Conservation (phyloP, 441 rosid species). For the Adansonia madagascariensis region DNA sequence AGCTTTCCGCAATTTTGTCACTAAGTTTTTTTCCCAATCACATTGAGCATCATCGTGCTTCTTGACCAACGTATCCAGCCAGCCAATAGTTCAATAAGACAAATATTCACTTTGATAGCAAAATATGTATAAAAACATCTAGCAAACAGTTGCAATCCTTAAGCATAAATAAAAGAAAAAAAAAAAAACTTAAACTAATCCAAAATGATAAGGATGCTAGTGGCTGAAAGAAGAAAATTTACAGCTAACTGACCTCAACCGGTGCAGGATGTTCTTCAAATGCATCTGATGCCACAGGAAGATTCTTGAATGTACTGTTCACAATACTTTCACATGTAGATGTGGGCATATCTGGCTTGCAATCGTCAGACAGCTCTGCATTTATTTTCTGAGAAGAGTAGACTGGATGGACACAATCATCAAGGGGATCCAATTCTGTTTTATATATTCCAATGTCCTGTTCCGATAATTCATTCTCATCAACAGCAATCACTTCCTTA, state of each 20-base stretch:
- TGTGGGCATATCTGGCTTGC: conserved; percentile 37
- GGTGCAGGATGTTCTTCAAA: conserved; percentile 40
- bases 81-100: neutral
- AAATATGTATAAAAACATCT: neutral
- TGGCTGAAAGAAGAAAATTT: conserved; percentile 2
- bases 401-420: conserved; percentile 33
- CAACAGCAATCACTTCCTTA: conserved; percentile 33
- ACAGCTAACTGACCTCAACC: conserved; percentile 58
- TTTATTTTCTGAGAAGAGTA: conserved; percentile 34
- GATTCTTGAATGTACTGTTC: conserved; percentile 33
- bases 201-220: neutral
- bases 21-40: neutral
- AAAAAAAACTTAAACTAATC: neutral
- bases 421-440: conserved; percentile 38
- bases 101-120: neutral
- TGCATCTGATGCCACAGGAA: conserved; percentile 39
- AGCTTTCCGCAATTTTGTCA: neutral
- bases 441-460: conserved; percentile 17
- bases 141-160: neutral
- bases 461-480: conserved; percentile 29
- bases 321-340: conserved; percentile 36
- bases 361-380: conserved; percentile 35
- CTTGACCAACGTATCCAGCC: conserved; percentile 7
- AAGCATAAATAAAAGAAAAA: neutral
- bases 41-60: conserved; percentile 8